Evolutionary conservation across 2,329 filamentous ascomycete genomes (phyloP).

Genomic region (Pseudogymnoascus sp.): DNA sequence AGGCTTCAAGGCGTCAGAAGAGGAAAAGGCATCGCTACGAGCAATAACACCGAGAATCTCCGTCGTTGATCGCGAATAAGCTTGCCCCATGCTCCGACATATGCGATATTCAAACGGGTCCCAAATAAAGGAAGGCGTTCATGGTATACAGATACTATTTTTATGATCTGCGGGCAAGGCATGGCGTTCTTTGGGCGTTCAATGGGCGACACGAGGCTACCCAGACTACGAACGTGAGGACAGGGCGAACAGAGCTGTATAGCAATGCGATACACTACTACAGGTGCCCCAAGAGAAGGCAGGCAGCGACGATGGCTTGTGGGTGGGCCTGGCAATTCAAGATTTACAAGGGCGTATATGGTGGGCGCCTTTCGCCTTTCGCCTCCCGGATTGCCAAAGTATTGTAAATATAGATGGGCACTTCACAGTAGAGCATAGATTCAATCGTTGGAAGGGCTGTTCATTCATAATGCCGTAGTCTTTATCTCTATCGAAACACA

Average conservation of each 20-base stretch:
- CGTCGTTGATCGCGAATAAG: slow-evolving; percentile 43
- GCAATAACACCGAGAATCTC: slow-evolving; percentile 54
- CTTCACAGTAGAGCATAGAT: slow-evolving; percentile 8
- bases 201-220: background rate
- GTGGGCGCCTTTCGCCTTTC: background rate
- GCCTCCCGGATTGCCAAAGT: background rate
- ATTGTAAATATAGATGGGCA: background rate
- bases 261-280: background rate
- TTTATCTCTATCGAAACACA: slow-evolving; percentile 9
- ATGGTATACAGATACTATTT: background rate
- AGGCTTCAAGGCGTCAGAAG: slow-evolving; percentile 62
- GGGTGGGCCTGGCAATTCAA: background rate
- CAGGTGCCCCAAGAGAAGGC: background rate
- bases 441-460: slow-evolving; percentile 13
- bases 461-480: slow-evolving; percentile 9
- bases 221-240: background rate
- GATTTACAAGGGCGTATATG: background rate
- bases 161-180: background rate
- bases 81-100: background rate
- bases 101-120: background rate
- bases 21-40: slow-evolving; percentile 61
- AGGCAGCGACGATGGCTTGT: background rate
- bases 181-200: background rate
- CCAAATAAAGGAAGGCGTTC: background rate
- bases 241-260: background rate